These are phyloP conservation scores for Vittaforma corneae DNA, from an alignment of 371 early-diverging fungal species.

Conservation along the genomic window DNA sequence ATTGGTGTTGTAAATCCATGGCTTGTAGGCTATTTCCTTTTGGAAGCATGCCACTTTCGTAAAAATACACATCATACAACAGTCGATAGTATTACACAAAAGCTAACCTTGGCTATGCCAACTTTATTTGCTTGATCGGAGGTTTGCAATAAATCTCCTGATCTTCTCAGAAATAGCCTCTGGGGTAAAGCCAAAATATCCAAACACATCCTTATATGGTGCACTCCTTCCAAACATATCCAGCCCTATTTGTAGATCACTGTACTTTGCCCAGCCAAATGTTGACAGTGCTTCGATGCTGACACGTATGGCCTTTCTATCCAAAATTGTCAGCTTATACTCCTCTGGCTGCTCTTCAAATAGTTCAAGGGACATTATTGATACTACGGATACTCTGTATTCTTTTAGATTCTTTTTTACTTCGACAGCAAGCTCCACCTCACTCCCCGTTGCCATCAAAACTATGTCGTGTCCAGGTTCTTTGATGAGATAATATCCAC, in stretches of 20 bases:
- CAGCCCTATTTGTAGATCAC: constrained; percentile 79
- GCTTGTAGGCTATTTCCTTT: too few relatives aligned
- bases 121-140: too few relatives aligned
- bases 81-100: too few relatives aligned
- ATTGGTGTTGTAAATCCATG: too few relatives aligned
- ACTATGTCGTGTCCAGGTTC: constrained; percentile 67
- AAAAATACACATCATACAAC: too few relatives aligned
- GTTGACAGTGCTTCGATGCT: constrained; percentile 83
- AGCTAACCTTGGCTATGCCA: too few relatives aligned
- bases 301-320: constrained; percentile 67
- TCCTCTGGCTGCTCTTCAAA: constrained; percentile 76
- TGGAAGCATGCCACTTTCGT: too few relatives aligned
- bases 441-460: constrained; percentile 83
- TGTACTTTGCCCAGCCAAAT: constrained; percentile 82
- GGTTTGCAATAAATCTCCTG: not conserved
- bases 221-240: constrained; percentile 83
- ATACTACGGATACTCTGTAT: constrained; percentile 69
- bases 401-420: constrained; percentile 65
- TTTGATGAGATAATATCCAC: constrained; percentile 58
- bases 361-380: constrained; percentile 80
- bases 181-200: constrained; percentile 46
- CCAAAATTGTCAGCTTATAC: constrained; percentile 73
- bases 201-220: constrained; percentile 30
- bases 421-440: constrained; percentile 74
- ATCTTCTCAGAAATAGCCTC: constrained; percentile 43